Conservation (phyloP, 164 flowering plant genomes). For the Annona squamosa region DNA sequence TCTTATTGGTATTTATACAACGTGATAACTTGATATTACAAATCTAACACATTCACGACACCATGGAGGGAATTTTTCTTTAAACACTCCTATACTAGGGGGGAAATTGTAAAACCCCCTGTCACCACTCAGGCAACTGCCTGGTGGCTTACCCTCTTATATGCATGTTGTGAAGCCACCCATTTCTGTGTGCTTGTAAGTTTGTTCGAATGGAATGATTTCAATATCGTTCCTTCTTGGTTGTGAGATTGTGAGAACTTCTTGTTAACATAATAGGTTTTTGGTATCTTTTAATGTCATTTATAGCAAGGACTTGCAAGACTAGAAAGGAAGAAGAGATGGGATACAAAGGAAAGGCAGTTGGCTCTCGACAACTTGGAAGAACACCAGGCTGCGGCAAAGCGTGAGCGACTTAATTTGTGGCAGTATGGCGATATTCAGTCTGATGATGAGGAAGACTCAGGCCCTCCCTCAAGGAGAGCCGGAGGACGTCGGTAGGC, state of each 20-base stretch:
- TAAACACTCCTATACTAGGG: no score
- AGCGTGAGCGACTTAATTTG: constrained; percentile 47
- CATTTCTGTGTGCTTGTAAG: no score
- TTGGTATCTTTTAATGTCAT: neutral
- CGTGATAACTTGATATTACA: no score
- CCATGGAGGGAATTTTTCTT: no score
- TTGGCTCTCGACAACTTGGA: constrained; percentile 64
- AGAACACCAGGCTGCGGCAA: constrained; percentile 62
- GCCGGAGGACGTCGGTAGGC: constrained; percentile 55
- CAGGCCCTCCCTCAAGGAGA: constrained; percentile 54
- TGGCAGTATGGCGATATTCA: constrained; percentile 93
- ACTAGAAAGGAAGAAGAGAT: constrained; percentile 69
- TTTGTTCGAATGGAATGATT: no score
- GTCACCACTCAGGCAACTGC: no score
- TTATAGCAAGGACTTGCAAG: constrained; percentile 84
- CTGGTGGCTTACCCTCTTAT: no score
- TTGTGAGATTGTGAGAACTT: neutral
- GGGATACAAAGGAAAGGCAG: constrained; percentile 67
- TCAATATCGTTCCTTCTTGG: no score
- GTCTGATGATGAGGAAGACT: constrained; percentile 82
- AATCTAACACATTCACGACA: no score
- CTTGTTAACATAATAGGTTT: neutral
- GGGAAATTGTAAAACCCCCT: no score
- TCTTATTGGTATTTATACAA: no score
- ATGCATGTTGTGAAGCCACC: no score